A percentile compares a stretch with the other conserved stretches of the same genome.
These are phyloP conservation scores for Daedaleopsis sinensis DNA, from an alignment of 768 basidiomycete species.

Conservation along the genomic window DNA sequence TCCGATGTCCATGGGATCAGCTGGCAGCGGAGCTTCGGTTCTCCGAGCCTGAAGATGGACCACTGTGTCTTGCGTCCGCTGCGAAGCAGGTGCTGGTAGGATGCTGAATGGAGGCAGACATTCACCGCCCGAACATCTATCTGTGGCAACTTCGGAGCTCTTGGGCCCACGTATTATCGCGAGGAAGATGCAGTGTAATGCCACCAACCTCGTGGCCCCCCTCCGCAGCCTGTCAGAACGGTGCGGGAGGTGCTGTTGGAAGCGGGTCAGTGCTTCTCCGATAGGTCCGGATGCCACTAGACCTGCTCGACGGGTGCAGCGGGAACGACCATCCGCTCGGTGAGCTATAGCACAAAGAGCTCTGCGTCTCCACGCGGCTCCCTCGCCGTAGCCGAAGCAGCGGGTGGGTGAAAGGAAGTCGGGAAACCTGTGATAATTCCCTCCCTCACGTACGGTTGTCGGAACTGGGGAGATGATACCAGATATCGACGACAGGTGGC, in stretches of 20 bases:
- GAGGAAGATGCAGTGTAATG: neutral
- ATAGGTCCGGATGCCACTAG: neutral
- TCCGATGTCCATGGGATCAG: neutral
- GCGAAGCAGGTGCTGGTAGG: neutral
- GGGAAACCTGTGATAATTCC: neutral
- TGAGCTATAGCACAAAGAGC: constrained; percentile 8
- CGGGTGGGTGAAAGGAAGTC: neutral
- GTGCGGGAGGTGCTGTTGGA: neutral
- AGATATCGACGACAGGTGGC: constrained; percentile 6
- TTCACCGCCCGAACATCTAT: neutral
- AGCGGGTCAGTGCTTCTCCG: neutral
- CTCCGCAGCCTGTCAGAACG: neutral
- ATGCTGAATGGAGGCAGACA: neutral
- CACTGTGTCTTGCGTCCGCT: neutral
- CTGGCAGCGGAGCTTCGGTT: neutral
- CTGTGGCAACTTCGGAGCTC: constrained; percentile 2
- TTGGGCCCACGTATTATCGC: neutral
- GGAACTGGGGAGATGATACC: constrained; percentile 1
- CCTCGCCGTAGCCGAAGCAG: neutral
- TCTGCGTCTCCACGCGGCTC: neutral
- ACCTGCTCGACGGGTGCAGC: neutral
- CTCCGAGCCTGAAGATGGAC: neutral
- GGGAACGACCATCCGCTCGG: neutral
- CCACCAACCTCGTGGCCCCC: neutral
- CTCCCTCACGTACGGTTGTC: neutral